Evolutionary conservation across 495 filamentous ascomycete genomes (phyloP), one percentile per base, ranked within the genome.

Genomic region (Aspergillus carlsbadensis): DNA sequence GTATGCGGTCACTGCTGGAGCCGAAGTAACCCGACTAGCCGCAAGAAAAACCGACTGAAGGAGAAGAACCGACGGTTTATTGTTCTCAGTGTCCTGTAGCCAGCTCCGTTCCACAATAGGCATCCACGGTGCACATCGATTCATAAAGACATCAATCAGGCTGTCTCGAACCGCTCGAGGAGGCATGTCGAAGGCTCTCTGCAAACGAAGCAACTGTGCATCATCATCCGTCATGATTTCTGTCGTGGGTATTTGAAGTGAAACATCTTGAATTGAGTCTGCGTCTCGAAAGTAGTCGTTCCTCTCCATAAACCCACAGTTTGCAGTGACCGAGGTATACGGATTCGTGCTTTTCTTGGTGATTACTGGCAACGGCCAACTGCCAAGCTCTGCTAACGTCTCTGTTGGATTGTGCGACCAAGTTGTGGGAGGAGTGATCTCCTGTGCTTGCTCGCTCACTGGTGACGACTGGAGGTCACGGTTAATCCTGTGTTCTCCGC

Each of bases 71-170:
- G 65, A 63, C 18, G 65, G 65, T 26, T 54, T 54, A 34, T 62
- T 52, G 6, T 40, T 22, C 3, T 56, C 62, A 15, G 45, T 58
- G 34, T 62, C 59, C 43, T 67, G 59, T 13, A 67, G 36, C 62
- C 65, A 65, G 14, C 54, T 63, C 8, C 62, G 56, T 24, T 67
- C 65, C 7, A 67, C 56, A 17, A 67, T 67, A 0, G 65, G 65
- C 65, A 67, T 67, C 65, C 62, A 65, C 22, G 65, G 65, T 5
- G 62, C 59, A 33, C 62, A 65, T 36, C 55, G 44, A 20, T 65
- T 59, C 59, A 67, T 67, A 42, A 65, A 67, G 10, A 59, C 65
- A 49, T 67, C 64, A 33, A 67, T 62, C 40, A 67, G 22, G 5
- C 62, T 59, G 24, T 67, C 59, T 1, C 62, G 62, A 4, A 67